Percentiles rank a stretch among this genome's conserved stretches.
Conservation (phyloP, 306 rosid species). For the Arachis stenosperma region DNA sequence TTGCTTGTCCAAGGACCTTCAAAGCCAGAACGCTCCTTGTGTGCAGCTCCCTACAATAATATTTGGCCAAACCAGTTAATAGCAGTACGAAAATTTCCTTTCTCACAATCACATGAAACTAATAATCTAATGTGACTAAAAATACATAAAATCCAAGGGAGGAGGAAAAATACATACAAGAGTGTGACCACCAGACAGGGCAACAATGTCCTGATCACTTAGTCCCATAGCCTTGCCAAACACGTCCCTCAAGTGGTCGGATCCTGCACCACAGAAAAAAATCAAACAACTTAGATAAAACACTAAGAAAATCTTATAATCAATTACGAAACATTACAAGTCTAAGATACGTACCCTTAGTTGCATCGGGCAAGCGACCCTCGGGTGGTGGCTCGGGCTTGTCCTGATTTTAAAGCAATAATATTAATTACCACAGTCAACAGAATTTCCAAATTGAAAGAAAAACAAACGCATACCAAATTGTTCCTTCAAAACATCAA, state of each 20-base stretch:
- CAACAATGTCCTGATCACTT: constrained; percentile 86
- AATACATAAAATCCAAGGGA: background rate
- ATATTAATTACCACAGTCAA: too few relatives aligned
- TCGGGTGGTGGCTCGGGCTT: constrained; percentile 78
- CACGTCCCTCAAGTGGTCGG: constrained; percentile 88
- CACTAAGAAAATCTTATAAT: too few relatives aligned
- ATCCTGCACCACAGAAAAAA: constrained; percentile 50
- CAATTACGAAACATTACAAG: too few relatives aligned
- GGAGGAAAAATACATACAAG: constrained; percentile 48
- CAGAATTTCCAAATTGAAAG: too few relatives aligned
- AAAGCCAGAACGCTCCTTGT: constrained; percentile 99
- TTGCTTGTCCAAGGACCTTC: constrained; percentile 97
- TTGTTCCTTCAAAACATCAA: too few relatives aligned
- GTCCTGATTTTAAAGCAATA: constrained; percentile 53
- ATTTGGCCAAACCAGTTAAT: background rate
- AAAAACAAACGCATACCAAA: too few relatives aligned
- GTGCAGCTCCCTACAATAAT: constrained; percentile 69
- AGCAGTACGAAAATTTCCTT: background rate
- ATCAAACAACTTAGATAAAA: background rate
- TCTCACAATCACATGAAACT: background rate
- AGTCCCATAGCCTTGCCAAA: constrained; percentile 85
- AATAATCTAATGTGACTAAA: background rate
- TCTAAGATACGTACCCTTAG: constrained; percentile 51
- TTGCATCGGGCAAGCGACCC: constrained; percentile 94
- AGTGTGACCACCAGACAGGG: constrained; percentile 95